Evolutionary conservation across 176 grass and related monocot species (phyloP).

Genomic region (Pontederia paniculata): DNA sequence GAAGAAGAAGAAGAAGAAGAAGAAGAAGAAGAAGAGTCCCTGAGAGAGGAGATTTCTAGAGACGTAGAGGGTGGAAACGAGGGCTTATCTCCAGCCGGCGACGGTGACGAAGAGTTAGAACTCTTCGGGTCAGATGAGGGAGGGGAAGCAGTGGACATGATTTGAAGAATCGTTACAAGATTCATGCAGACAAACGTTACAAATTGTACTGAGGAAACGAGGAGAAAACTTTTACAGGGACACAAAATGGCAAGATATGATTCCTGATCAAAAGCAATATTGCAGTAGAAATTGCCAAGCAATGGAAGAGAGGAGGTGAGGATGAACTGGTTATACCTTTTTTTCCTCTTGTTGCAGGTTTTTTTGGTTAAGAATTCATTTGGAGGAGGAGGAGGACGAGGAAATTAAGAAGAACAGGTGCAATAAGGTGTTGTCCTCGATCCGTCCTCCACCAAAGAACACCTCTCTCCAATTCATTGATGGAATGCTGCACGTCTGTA

Average conservation of each 20-base stretch:
- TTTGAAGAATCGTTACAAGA: background rate
- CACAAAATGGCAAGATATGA: background rate
- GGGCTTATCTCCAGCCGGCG: background rate
- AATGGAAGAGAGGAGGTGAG: background rate
- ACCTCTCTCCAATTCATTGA: background rate
- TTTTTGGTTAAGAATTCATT: background rate
- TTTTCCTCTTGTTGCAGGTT: too few species aligned
- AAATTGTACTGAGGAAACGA: too few species aligned
- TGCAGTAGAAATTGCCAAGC: background rate
- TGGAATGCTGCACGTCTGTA: background rate
- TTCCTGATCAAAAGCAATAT: background rate
- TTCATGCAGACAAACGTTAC: background rate
- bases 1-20: too few species aligned
- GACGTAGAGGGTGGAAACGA: background rate
- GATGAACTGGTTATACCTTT: background rate
- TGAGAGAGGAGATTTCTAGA: background rate
- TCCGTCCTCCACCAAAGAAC: conserved; percentile 1
- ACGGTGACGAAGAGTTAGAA: background rate
- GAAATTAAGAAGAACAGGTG: background rate
- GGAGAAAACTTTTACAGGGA: background rate
- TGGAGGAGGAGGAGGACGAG: conserved; percentile 1
- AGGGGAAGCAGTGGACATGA: background rate
- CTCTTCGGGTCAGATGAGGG: background rate
- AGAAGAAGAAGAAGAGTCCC: too few species aligned
- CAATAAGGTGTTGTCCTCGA: background rate